Evolutionary conservation across 768 basidiomycete genomes (phyloP).

Genomic region (Hygrophoropsis aurantiaca): DNA sequence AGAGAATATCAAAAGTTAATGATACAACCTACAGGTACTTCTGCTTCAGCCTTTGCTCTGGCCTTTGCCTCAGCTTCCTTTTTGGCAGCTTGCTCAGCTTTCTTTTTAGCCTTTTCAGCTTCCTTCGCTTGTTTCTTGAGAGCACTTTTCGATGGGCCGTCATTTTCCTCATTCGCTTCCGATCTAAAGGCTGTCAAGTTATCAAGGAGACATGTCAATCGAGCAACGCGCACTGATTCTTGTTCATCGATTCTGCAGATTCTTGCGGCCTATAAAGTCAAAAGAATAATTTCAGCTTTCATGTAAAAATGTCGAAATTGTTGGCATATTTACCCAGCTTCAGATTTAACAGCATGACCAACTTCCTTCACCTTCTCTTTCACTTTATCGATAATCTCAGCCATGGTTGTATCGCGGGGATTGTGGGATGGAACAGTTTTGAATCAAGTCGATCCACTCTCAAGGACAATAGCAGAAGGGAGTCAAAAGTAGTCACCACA

Average conservation of each 20-base stretch:
- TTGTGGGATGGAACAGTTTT: background rate
- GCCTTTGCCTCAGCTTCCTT: constrained; percentile 76
- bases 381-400: constrained; percentile 1
- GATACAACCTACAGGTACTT: constrained; percentile 47
- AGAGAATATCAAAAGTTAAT: background rate
- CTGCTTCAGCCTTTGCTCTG: constrained; percentile 62
- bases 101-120: constrained; percentile 87
- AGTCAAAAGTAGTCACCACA: too few relatives aligned
- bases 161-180: constrained; percentile 20
- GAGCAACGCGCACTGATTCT: constrained; percentile 22
- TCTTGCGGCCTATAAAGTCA: too few relatives aligned
- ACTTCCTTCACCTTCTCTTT: background rate
- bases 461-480: too few relatives aligned
- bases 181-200: too few relatives aligned
- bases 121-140: constrained; percentile 91
- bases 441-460: constrained; percentile 4
- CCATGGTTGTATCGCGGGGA: constrained; percentile 10
- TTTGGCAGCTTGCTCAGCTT: constrained; percentile 81
- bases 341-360: background rate
- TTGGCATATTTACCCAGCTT: too few relatives aligned
- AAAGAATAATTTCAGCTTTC: too few relatives aligned
- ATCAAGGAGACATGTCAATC: too few relatives aligned
- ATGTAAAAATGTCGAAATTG: too few relatives aligned
- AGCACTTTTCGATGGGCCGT: constrained; percentile 81
- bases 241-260: too few relatives aligned